Evolutionary conservation across 2,329 filamentous ascomycete species (phyloP).

Genomic region (Aspergillus ochraceus): DNA sequence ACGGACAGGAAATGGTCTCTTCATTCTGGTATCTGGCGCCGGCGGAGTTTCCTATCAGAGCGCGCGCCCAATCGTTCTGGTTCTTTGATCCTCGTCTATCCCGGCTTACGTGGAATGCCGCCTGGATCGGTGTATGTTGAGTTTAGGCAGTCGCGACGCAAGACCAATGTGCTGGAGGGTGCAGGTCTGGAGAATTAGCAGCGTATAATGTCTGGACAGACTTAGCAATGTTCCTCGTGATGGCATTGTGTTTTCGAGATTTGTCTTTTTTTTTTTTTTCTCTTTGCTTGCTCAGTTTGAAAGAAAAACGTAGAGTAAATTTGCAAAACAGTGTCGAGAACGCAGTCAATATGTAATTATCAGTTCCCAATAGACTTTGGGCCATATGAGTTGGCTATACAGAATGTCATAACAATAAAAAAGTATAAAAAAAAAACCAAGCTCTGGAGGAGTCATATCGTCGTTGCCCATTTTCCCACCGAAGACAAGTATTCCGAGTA

Average conservation of each 20-base stretch:
- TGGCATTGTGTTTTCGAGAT: neutral
- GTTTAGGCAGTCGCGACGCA: neutral
- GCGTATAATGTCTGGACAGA: neutral
- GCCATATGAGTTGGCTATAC: neutral
- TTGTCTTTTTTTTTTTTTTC: neutral
- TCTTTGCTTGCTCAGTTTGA: neutral
- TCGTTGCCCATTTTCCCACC: neutral
- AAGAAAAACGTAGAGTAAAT: neutral
- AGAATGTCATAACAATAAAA: neutral
- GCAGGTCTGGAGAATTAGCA: neutral
- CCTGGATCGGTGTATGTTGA: conserved; percentile 6
- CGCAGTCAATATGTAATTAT: neutral
- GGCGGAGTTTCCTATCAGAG: too few relatives aligned
- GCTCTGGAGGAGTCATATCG: neutral
- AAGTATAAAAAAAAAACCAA: neutral
- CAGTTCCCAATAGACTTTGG: neutral
- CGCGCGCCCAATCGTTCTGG: too few relatives aligned
- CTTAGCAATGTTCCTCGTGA: neutral
- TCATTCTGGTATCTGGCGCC: neutral
- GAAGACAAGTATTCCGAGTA: neutral
- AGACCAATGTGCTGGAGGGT: neutral
- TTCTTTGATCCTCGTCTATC: neutral
- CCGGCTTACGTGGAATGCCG: conserved; percentile 1
- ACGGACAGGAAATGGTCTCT: neutral
- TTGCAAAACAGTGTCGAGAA: neutral